These are phyloP conservation scores for Xylaria bambusicola DNA, from an alignment of 495 filamentous ascomycete species.

Conservation along the genomic window DNA sequence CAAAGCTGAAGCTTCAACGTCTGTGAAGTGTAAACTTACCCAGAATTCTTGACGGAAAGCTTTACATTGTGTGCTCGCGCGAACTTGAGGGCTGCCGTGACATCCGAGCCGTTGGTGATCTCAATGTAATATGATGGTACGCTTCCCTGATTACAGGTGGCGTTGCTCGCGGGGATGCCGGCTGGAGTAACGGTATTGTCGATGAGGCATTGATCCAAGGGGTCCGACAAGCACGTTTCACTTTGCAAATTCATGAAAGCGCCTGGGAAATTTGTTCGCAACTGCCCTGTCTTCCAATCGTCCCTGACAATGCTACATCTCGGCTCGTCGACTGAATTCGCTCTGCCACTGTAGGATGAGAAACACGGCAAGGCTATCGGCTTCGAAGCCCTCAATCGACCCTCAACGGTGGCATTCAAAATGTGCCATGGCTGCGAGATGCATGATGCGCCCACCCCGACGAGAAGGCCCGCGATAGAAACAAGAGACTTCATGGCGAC, in stretches of 20 bases:
- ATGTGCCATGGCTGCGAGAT: slow-evolving; percentile 14
- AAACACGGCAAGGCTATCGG: slow-evolving; percentile 38
- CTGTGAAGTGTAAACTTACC: slow-evolving; percentile 23
- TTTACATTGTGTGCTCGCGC: slow-evolving; percentile 40
- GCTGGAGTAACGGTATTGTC: slow-evolving; percentile 32
- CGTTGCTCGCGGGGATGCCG: slow-evolving; percentile 22
- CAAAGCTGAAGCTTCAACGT: not conserved
- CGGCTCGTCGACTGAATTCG: slow-evolving; percentile 25
- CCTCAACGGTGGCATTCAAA: slow-evolving; percentile 27
- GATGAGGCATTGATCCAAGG: slow-evolving; percentile 41
- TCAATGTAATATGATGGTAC: slow-evolving; percentile 53
- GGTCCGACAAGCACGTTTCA: slow-evolving; percentile 41
- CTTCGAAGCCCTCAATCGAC: slow-evolving; percentile 22
- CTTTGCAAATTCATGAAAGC: slow-evolving; percentile 44
- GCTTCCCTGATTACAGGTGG: slow-evolving; percentile 29
- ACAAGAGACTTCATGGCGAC: slow-evolving; percentile 9
- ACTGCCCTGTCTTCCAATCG: slow-evolving; percentile 34
- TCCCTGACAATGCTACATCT: slow-evolving; percentile 34
- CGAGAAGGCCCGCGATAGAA: slow-evolving; percentile 2
- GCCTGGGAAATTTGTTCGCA: slow-evolving; percentile 33
- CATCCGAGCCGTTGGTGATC: slow-evolving; percentile 38
- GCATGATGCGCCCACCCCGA: not conserved
- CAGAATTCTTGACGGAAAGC: slow-evolving; percentile 47
- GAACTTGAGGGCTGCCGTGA: slow-evolving; percentile 48
- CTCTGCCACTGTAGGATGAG: slow-evolving; percentile 36